Base-by-base conservation (phyloP, 2,329 filamentous ascomycete genomes). In the Daldinia sp. region DNA sequence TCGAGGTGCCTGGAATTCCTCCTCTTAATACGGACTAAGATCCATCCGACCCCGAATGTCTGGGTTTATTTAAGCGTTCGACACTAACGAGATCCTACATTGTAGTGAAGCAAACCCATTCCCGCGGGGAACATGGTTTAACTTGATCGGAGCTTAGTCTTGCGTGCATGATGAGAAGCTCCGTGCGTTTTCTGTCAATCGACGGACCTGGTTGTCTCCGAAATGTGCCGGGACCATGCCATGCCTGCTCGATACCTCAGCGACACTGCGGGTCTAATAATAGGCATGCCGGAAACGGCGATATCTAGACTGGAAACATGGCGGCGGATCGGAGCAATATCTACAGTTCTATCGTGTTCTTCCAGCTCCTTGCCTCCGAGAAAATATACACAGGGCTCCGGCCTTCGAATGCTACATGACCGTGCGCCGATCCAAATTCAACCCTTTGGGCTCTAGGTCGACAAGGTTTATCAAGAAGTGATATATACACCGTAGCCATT, bases 351-450 rank as follows among this genome's bases (percentile, higher is more conserved):
- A 21, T 43, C 39, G 21, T 13, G 51, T 19, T 23, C 15, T 54
- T 37, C 61, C 62, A 54, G 32, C 13, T 25, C 10, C 29, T 35
- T 54, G 32, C 29, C 48, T 30, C 62, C 58, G 62, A 58, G 43
- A 47, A 21, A n/a, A 43, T 35, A 47, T 45, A 17, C 30, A 17
- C 35, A 29, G 11, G 21, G 17, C 15, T 54, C 41, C 41, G 34
- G 19, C n/a, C 32, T 23, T 53, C 51, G 30, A 41, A 15, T n/a
- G 50, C 45, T 54, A 48, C 27, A 29, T 21, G 13, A 11, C 43
- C 48, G 48, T 25, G 30, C 17, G 23, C 19, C 32, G 30, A 29
- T 23, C 45, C 45, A 54, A 19, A 32, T 48, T 51, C 11, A 34
- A 37, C 27, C 13, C 29, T n/a, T 10, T 9, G 4, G 23, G 13